These are phyloP conservation scores for Moelleriella libera DNA, from an alignment of 2,329 filamentous ascomycete genomes.

Conservation along the genomic window DNA sequence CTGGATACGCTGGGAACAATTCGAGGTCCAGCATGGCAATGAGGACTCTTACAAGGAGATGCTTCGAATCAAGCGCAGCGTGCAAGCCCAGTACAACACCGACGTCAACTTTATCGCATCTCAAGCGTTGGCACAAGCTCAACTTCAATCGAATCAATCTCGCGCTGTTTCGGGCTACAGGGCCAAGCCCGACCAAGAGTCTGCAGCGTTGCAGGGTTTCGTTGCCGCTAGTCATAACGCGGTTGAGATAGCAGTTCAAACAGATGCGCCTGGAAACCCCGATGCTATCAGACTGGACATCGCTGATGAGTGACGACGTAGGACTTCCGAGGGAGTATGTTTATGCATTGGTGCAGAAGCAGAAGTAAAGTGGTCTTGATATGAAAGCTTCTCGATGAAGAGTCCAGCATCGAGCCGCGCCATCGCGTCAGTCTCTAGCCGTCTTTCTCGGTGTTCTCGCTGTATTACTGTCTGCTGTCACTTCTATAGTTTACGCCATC, in stretches of 20 bases:
- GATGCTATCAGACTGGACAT: constrained; percentile 75
- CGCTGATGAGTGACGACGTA: constrained; percentile 41
- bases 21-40: constrained; percentile 96
- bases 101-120: constrained; percentile 98
- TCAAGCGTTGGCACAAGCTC: constrained; percentile 74
- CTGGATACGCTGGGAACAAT: constrained; percentile 94
- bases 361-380: background rate
- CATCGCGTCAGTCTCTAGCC: background rate
- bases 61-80: constrained; percentile 92
- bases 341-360: no score
- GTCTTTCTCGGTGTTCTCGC: background rate
- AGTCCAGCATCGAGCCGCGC: no score
- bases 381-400: background rate
- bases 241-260: constrained; percentile 31
- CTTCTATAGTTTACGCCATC: background rate
- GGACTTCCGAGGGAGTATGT: no score
- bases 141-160: constrained; percentile 39
- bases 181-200: constrained; percentile 76
- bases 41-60: constrained; percentile 99
- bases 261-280: constrained; percentile 48
- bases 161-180: constrained; percentile 62
- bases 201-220: constrained; percentile 79
- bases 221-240: constrained; percentile 72
- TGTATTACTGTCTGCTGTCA: no score
- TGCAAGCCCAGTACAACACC: constrained; percentile 96